Evolutionary conservation across 2,329 filamentous ascomycete species (phyloP).

Genomic region (Capronia epimyces): DNA sequence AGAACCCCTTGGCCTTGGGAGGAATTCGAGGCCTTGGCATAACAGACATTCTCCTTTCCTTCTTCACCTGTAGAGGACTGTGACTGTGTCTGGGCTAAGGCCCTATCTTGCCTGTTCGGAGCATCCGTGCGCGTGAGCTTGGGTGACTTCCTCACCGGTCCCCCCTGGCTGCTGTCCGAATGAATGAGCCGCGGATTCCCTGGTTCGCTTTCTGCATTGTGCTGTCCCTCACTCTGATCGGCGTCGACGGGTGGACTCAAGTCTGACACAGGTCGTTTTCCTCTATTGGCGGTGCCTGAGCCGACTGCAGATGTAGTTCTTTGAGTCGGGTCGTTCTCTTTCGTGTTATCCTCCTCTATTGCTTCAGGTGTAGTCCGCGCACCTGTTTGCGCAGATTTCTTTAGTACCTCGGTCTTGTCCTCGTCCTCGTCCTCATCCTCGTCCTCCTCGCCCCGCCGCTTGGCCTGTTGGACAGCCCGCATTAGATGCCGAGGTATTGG

Average conservation of each 20-base stretch:
- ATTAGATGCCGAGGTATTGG: conserved; percentile 45
- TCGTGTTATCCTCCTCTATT: conserved; percentile 36
- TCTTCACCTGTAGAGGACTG: conserved; percentile 28
- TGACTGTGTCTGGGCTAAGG: not conserved
- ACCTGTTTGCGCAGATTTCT: conserved; percentile 3
- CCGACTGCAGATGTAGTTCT: conserved; percentile 28
- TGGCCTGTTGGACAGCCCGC: conserved; percentile 48
- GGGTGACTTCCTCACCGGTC: conserved; percentile 35
- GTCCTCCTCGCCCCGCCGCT: conserved; percentile 49
- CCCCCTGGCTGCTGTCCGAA: not conserved
- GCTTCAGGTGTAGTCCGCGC: conserved; percentile 19
- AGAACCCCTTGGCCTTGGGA: conserved; percentile 2
- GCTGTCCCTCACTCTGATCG: not conserved
- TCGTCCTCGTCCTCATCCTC: conserved; percentile 18
- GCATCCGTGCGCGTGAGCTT: conserved; percentile 34
- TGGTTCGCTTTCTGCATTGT: not conserved
- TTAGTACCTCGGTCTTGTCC: no score
- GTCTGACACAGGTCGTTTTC: conserved; percentile 43
- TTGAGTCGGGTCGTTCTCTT: conserved; percentile 47
- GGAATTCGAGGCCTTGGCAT: conserved; percentile 1
- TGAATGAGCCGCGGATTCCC: not conserved
- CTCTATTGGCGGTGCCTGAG: conserved; percentile 35
- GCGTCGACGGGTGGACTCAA: conserved; percentile 35
- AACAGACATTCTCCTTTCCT: conserved; percentile 26
- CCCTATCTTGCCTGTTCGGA: no score